Percentiles rank a stretch among this genome's conserved stretches.
Evolutionary conservation across 176 grass and related monocot species (phyloP).

Genomic region (Musa troglodytarum): DNA sequence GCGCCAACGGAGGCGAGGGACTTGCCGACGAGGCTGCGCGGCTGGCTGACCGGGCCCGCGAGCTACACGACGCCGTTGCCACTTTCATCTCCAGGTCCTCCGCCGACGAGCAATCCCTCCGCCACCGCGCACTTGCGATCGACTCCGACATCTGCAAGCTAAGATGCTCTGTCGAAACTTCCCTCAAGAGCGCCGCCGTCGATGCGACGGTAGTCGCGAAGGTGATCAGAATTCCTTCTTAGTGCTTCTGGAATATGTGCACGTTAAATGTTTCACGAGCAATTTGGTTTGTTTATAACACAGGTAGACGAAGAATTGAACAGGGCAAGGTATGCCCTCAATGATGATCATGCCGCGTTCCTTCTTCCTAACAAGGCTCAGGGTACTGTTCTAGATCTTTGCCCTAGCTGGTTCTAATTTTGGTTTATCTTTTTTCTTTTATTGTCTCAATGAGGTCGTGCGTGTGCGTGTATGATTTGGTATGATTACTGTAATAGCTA

Average conservation of each 20-base stretch:
- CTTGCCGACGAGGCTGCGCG: conserved; percentile 39
- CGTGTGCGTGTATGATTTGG: conserved; percentile 4
- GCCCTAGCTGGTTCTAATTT: conserved; percentile 17
- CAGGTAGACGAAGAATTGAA: conserved; percentile 90
- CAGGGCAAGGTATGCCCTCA: conserved; percentile 61
- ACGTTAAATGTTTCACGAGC: not conserved
- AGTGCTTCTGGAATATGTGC: not conserved
- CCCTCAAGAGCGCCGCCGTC: conserved; percentile 22
- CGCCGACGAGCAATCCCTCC: conserved; percentile 68
- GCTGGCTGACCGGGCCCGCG: conserved; percentile 55
- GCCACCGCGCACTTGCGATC: conserved; percentile 50
- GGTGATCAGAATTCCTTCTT: conserved; percentile 12
- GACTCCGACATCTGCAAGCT: conserved; percentile 51
- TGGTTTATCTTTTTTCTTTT: not conserved
- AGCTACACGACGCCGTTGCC: conserved; percentile 79
- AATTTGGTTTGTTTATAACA: conserved; percentile 9
- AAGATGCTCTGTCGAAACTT: conserved; percentile 10
- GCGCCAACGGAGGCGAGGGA: conserved; percentile 7
- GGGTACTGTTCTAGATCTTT: conserved; percentile 29
- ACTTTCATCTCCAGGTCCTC: conserved; percentile 40
- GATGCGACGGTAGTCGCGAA: conserved; percentile 40
- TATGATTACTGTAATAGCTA: conserved; percentile 20
- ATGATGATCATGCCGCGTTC: conserved; percentile 51
- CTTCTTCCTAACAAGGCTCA: conserved; percentile 66
- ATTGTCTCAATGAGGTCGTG: conserved; percentile 14